A percentile compares a stretch with the other conserved stretches of the same genome.
phyloP scores from a whole-genome alignment of 2,329 filamentous ascomycete genomes.

The Acrodontium crateriforme region DNA sequence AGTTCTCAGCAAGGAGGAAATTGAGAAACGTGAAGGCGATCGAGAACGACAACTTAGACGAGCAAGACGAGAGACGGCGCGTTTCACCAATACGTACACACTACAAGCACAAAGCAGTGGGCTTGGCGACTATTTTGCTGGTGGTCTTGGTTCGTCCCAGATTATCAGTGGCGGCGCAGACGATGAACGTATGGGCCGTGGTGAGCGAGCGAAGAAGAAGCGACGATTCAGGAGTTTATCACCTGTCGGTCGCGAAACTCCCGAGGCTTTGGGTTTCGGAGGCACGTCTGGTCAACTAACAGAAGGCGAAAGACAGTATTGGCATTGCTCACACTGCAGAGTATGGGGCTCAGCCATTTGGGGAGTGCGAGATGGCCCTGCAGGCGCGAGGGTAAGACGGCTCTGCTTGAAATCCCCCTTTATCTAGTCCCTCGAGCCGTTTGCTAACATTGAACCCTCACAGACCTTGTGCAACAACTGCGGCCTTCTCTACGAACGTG shows the following conservation, averaged over 20 bases:
- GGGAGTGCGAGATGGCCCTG: constrained; percentile 85
- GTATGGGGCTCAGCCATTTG: constrained; percentile 85
- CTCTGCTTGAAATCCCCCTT: background rate
- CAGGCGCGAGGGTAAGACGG: constrained; percentile 62
- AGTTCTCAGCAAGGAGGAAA: constrained; percentile 78
- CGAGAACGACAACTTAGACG: constrained; percentile 80
- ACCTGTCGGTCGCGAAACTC: constrained; percentile 69
- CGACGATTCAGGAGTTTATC: constrained; percentile 78
- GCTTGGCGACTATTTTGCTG: constrained; percentile 42
- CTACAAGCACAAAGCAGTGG: constrained; percentile 35
- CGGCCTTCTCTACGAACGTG: constrained; percentile 75
- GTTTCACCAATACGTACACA: constrained; percentile 41
- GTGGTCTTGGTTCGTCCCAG: constrained; percentile 22
- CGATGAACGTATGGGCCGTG: constrained; percentile 78
- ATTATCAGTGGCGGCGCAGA: constrained; percentile 28
- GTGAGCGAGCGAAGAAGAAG: constrained; percentile 92
- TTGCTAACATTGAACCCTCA: constrained; percentile 4
- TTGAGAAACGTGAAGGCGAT: constrained; percentile 91
- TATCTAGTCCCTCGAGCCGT: no score
- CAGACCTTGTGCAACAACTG: constrained; percentile 89
- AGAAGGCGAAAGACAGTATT: constrained; percentile 62
- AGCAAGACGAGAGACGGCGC: constrained; percentile 76
- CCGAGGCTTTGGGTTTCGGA: constrained; percentile 56
- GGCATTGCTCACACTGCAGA: constrained; percentile 78
- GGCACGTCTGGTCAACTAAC: constrained; percentile 50